Evolutionary conservation across 768 basidiomycete species (phyloP).

Genomic region (Gloeopeniophorella convolvens): DNA sequence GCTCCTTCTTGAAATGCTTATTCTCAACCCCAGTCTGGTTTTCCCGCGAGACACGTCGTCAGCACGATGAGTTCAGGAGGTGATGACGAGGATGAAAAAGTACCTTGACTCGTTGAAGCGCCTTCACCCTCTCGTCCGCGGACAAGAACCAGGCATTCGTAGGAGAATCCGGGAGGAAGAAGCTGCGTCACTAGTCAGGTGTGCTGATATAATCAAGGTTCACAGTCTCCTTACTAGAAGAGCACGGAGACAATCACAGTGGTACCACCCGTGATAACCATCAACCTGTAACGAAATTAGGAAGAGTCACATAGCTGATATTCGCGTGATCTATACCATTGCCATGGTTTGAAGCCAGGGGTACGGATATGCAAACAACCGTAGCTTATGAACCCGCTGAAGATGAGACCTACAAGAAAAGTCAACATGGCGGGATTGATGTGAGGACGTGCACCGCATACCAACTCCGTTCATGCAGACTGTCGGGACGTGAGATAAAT

Average conservation of each 20-base stretch:
- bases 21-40: constrained; percentile 82
- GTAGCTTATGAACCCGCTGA: constrained; percentile 65
- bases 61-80: too few species aligned
- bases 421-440: background rate
- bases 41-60: constrained; percentile 31
- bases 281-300: constrained; percentile 38
- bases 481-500: constrained; percentile 24
- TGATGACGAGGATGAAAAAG: too few species aligned
- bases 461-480: constrained; percentile 75
- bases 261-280: constrained; percentile 60
- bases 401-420: constrained; percentile 49
- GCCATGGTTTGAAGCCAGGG: constrained; percentile 56
- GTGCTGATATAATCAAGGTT: background rate
- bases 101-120: constrained; percentile 60
- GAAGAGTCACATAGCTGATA: constrained; percentile 10
- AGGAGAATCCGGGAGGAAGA: constrained; percentile 70
- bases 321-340: constrained; percentile 41
- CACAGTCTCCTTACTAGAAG: constrained; percentile 43
- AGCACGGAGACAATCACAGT: constrained; percentile 45
- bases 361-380: constrained; percentile 59
- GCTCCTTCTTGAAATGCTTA: constrained; percentile 73
- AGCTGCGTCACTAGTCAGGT: constrained; percentile 32
- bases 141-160: constrained; percentile 73
- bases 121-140: constrained; percentile 49
- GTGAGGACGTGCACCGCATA: constrained; percentile 23